Evolutionary conservation across 2,329 filamentous ascomycete genomes (phyloP).

Genomic region (Colletotrichum higginsianum): DNA sequence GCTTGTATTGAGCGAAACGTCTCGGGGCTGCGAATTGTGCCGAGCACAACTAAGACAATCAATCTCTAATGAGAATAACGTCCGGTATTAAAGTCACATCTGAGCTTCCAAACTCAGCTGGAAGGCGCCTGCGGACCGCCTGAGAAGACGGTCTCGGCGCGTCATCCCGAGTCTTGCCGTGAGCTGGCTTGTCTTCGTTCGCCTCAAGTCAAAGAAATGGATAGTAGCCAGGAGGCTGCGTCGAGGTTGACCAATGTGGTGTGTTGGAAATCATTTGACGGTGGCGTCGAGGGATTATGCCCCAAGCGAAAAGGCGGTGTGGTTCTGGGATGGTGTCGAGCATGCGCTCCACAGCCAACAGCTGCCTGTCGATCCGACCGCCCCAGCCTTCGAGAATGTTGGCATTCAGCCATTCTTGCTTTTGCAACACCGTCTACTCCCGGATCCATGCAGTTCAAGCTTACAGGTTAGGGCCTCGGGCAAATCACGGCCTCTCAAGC

Average conservation of each 20-base stretch:
- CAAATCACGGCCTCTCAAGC: slow-evolving; percentile 16
- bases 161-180: slow-evolving; percentile 5
- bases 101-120: not conserved
- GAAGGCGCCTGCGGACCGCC: not conserved
- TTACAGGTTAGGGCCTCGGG: not conserved
- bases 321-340: slow-evolving; percentile 38
- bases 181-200: slow-evolving; percentile 10
- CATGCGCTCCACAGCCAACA: slow-evolving; percentile 34
- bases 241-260: slow-evolving; percentile 6
- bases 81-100: not conserved
- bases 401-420: slow-evolving; percentile 1
- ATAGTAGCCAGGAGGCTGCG: not conserved
- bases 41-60: not conserved
- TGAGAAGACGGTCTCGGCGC: not conserved
- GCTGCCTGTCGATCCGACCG: slow-evolving; percentile 23
- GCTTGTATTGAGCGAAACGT: slow-evolving; percentile 1
- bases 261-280: slow-evolving; percentile 3
- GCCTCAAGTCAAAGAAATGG: slow-evolving; percentile 3
- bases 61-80: not conserved
- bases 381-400: slow-evolving; percentile 12
- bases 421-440: not conserved
- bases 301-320: slow-evolving; percentile 46
- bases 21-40: not conserved
- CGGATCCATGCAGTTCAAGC: slow-evolving; percentile 21
- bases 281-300: slow-evolving; percentile 39